Evolutionary conservation across 1,284 basidiomycete species (phyloP), one percentile per base, ranked within the genome.

Genomic region (Microbotryum violaceum): DNA sequence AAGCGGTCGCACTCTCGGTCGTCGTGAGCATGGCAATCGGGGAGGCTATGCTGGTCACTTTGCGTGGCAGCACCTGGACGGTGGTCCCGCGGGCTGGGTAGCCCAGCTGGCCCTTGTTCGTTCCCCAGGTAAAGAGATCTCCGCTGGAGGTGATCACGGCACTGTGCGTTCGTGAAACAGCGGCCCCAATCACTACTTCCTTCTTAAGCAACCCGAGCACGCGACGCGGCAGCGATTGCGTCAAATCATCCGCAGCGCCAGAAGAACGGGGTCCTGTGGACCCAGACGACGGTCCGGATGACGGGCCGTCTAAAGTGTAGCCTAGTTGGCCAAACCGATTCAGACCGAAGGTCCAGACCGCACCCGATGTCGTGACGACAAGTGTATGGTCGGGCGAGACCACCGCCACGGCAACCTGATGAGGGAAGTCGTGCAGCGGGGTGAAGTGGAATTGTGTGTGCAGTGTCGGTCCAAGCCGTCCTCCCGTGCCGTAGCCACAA

Each of bases 311-410:
- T 16, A 97, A 80, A 5, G 82, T 77, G 71, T 97, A 98, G 8
- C 96, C 96, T 0, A 98, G 80, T 74, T 94, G 90, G 0, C 82
- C 79, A 73, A 91, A 93, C 10, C 88, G 81, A 68, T 94, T 96
- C 49, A 89, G 76, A 5, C 94, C 96, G 86, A 92, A 98, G 6
- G 87, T 91, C 53, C 87, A 83, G 9, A 97, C 83, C 69, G 91
- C 88, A 5, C 94, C 93, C 0, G 81, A 74, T 10, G 79, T 81
- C 0, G 91, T 92, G 46, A 97, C 79, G 1, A 86, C 87, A 23
- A 97, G 81, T 0, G 93, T 94, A 74, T 98, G 96, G 71, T 98
- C 94, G 72, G 92, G 92, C 2, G 89, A 94, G 2, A 93, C 79
- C 0, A 92, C 90, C 50, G 97, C 82, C 4, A 83, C 78, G 2